phyloP scores from a whole-genome alignment of 257 asterid genomes.

The Ligustrum vulgare region DNA sequence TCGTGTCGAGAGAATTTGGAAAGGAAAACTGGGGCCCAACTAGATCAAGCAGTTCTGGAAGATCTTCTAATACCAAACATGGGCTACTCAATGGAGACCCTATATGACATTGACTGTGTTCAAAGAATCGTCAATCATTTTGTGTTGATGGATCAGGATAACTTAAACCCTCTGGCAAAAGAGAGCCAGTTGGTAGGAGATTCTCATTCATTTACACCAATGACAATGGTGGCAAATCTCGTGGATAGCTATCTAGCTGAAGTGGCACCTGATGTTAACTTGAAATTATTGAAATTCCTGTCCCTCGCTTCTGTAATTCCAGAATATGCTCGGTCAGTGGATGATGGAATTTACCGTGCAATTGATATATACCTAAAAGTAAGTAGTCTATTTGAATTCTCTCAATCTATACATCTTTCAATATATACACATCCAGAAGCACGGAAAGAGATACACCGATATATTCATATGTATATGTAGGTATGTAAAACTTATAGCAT shows the following conservation, averaged over 20 bases:
- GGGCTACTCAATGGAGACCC: conserved; percentile 40
- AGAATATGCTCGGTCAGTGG: conserved; percentile 39
- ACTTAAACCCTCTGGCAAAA: conserved; percentile 19
- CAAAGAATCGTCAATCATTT: conserved; percentile 50
- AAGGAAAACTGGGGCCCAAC: conserved; percentile 41
- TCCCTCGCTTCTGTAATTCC: conserved; percentile 51
- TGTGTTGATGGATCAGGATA: conserved; percentile 34
- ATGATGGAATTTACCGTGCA: conserved; percentile 54
- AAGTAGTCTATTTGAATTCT: conserved; percentile 8
- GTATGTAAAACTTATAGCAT: neutral
- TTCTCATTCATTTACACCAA: conserved; percentile 24
- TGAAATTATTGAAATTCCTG: conserved; percentile 42
- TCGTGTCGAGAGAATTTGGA: conserved; percentile 44
- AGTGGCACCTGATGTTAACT: conserved; percentile 50
- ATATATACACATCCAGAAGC: neutral
- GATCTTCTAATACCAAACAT: conserved; percentile 53
- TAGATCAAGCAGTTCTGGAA: conserved; percentile 41
- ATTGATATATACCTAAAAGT: conserved; percentile 55
- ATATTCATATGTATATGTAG: neutral
- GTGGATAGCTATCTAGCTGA: conserved; percentile 54
- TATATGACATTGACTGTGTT: conserved; percentile 52
- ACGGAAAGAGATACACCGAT: neutral
- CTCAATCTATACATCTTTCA: neutral
- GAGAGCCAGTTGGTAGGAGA: conserved; percentile 30
- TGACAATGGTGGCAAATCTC: conserved; percentile 44